Percentiles rank a stretch among this genome's conserved stretches.
These are phyloP conservation scores for Panicum hallii DNA, from an alignment of 202 grass and related monocot genomes.

Conservation along the genomic window DNA sequence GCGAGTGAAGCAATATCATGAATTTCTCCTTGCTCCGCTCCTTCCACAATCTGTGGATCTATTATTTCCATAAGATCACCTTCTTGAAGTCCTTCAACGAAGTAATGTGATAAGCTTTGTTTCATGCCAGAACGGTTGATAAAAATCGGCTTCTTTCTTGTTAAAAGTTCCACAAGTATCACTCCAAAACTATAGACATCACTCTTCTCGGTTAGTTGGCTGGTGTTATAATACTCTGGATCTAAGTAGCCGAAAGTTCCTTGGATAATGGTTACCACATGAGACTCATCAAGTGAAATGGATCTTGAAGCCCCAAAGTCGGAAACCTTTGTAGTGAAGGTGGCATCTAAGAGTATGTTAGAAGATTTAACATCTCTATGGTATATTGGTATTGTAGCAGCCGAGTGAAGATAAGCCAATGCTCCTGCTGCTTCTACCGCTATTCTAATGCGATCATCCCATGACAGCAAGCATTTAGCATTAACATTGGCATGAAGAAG, in stretches of 20 bases:
- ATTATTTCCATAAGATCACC: conserved; percentile 40
- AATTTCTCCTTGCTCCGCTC: conserved; percentile 39
- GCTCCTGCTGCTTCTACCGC: neutral
- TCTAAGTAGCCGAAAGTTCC: neutral
- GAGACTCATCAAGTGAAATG: conserved; percentile 11
- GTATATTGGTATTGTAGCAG: conserved; percentile 7
- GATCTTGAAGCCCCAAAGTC: conserved; percentile 41
- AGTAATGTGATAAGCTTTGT: conserved; percentile 45
- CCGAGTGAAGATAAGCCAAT: conserved; percentile 32
- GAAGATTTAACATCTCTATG: conserved; percentile 36
- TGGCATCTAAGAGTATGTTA: conserved; percentile 38
- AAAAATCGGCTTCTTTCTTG: conserved; percentile 44
- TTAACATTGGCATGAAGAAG: neutral
- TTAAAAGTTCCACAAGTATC: conserved; percentile 52
- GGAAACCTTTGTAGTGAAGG: conserved; percentile 26
- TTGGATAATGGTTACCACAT: neutral
- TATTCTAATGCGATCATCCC: conserved; percentile 27
- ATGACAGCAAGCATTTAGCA: neutral
- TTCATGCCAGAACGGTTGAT: neutral
- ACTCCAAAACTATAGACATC: conserved; percentile 54
- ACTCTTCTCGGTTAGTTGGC: neutral
- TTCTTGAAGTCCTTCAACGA: conserved; percentile 29
- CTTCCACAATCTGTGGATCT: conserved; percentile 40
- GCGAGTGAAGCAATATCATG: conserved; percentile 40
- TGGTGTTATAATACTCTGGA: neutral